A percentile compares a stretch with the other conserved stretches of the same genome.
These are phyloP conservation scores for Lepidopterella palustris DNA, from an alignment of 495 filamentous ascomycete genomes.

Conservation along the genomic window DNA sequence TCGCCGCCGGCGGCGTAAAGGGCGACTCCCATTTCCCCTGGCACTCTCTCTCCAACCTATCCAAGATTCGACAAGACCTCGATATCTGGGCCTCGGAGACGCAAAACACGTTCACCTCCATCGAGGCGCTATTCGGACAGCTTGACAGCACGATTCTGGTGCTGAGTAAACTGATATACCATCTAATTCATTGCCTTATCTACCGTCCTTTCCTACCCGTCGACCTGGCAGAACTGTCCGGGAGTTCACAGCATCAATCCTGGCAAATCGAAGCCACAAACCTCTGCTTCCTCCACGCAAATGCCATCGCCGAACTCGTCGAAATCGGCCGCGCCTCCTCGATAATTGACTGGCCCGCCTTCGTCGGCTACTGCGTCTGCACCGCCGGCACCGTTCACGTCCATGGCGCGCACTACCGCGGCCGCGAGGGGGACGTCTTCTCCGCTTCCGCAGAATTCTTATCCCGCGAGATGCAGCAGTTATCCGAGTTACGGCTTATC, in stretches of 20 bases:
- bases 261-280: conserved; percentile 89
- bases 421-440: conserved; percentile 58
- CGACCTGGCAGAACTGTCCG: conserved; percentile 68
- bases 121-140: conserved; percentile 68
- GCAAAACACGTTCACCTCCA: conserved; percentile 67
- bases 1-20: conserved; percentile 77
- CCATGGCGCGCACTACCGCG: conserved; percentile 73
- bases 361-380: conserved; percentile 74
- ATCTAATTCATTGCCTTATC: conserved; percentile 75
- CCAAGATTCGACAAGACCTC: conserved; percentile 76
- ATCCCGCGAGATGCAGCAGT: conserved; percentile 68
- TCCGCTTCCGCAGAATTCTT: conserved; percentile 63
- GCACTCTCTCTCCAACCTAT: conserved; percentile 76
- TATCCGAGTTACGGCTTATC: conserved; percentile 61
- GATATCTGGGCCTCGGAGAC: conserved; percentile 79
- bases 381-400: conserved; percentile 81
- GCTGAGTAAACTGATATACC: conserved; percentile 76
- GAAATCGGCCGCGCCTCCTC: conserved; percentile 61
- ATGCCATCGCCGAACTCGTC: conserved; percentile 76
- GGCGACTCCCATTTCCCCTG: conserved; percentile 85
- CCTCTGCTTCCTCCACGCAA: conserved; percentile 78
- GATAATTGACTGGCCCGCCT: conserved; percentile 73
- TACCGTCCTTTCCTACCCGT: conserved; percentile 82
- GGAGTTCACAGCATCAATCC: conserved; percentile 74
- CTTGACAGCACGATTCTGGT: conserved; percentile 70